These are phyloP conservation scores for Dictyostelium purpureum DNA, from an alignment of 78 protist genomes.

Conservation along the genomic window DNA sequence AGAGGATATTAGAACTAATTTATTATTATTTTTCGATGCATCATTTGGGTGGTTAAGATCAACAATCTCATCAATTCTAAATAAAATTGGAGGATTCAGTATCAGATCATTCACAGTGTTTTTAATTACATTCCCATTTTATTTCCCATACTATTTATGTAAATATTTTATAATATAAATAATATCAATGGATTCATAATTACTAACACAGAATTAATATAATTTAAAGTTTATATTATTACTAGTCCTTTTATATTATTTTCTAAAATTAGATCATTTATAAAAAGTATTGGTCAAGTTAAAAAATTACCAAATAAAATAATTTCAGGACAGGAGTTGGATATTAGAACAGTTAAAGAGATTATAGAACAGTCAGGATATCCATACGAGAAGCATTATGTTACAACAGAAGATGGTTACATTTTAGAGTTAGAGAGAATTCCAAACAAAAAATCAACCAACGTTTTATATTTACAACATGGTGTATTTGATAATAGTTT, in stretches of 20 bases:
- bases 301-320: conserved; percentile 32
- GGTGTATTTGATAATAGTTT: conserved; percentile 69
- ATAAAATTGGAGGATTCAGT: neutral
- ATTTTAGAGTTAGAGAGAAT: conserved; percentile 52
- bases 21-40: conserved; percentile 41
- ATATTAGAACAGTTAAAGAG: conserved; percentile 65
- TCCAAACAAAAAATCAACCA: conserved; percentile 53
- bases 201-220: neutral
- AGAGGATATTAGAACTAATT: conserved; percentile 55
- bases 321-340: conserved; percentile 41
- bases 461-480: conserved; percentile 64
- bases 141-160: conserved; percentile 44
- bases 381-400: conserved; percentile 57
- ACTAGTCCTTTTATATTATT: conserved; percentile 20
- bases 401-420: conserved; percentile 75
- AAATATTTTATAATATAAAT: neutral
- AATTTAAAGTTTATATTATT: neutral
- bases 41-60: conserved; percentile 41
- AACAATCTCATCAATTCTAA: neutral
- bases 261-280: neutral
- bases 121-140: conserved; percentile 30
- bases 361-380: conserved; percentile 65
- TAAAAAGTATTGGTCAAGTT: conserved; percentile 1
- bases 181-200: neutral
- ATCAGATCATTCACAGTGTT: conserved; percentile 1